Evolutionary conservation across 2,329 filamentous ascomycete species (phyloP).

Genomic region (Knufia petricola): DNA sequence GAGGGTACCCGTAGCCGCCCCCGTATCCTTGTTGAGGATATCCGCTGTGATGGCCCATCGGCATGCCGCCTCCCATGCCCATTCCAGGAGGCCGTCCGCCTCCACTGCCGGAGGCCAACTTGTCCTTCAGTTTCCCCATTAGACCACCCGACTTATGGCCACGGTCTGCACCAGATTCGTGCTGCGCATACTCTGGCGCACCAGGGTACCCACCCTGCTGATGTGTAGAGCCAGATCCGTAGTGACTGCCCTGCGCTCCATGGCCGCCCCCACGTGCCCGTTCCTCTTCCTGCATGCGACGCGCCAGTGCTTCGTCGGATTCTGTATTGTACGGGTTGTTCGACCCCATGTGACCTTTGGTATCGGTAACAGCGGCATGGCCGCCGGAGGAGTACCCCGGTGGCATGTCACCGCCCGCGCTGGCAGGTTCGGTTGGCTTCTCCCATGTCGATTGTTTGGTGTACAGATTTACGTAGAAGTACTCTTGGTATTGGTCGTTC

Average conservation of each 20-base stretch:
- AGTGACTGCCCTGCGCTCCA: neutral
- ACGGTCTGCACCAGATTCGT: constrained; percentile 27
- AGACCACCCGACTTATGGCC: constrained; percentile 32
- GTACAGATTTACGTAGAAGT: constrained; percentile 84
- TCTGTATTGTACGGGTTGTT: constrained; percentile 67
- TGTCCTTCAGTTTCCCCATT: constrained; percentile 45
- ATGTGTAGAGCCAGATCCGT: constrained; percentile 3
- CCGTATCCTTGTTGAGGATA: too few species aligned
- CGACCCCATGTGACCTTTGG: constrained; percentile 43
- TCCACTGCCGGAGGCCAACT: constrained; percentile 24
- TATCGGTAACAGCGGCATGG: constrained; percentile 28
- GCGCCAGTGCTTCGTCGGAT: constrained; percentile 60
- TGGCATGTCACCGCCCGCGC: constrained; percentile 24
- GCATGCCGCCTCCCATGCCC: neutral
- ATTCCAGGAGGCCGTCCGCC: neutral
- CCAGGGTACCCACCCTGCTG: constrained; percentile 19
- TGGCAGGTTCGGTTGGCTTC: constrained; percentile 59
- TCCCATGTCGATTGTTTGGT: constrained; percentile 92
- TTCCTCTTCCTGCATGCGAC: constrained; percentile 75
- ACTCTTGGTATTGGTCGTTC: constrained; percentile 81
- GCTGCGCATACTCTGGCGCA: constrained; percentile 31
- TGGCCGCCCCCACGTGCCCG: constrained; percentile 39
- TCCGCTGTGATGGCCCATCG: neutral
- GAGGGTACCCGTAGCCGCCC: constrained; percentile 20
- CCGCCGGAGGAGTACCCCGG: constrained; percentile 51